Conservation (phyloP, 1,139 yeast species). For the Candida sanyaensis region DNA sequence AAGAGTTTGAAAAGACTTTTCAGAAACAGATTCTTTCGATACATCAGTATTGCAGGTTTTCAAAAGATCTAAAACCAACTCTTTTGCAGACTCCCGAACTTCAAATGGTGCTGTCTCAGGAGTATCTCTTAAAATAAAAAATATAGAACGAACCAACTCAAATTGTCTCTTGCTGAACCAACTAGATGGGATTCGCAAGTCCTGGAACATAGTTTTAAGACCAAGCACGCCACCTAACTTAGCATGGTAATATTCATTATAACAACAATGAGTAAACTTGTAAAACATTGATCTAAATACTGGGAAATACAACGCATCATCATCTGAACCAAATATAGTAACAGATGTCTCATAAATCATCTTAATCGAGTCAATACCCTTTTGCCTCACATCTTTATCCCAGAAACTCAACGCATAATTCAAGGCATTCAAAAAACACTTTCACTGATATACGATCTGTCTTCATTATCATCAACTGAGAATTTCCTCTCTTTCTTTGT, state of each 20-base stretch:
- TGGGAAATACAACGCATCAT: constrained; percentile 70
- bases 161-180: constrained; percentile 81
- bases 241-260: constrained; percentile 80
- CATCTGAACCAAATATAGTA: constrained; percentile 65
- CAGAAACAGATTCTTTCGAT: constrained; percentile 59
- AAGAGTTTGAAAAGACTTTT: constrained; percentile 79
- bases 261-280: constrained; percentile 86
- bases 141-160: constrained; percentile 82
- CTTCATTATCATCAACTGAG: constrained; percentile 78
- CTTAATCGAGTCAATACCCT: constrained; percentile 70
- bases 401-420: constrained; percentile 81
- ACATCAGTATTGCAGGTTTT: constrained; percentile 64
- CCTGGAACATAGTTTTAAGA: constrained; percentile 68
- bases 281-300: constrained; percentile 76
- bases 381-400: constrained; percentile 64
- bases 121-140: constrained; percentile 88
- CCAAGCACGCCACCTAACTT: constrained; percentile 93
- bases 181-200: constrained; percentile 62
- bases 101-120: constrained; percentile 85
- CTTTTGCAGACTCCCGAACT: constrained; percentile 71
- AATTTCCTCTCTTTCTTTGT: constrained; percentile 71
- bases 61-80: constrained; percentile 62
- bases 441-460: constrained; percentile 68
- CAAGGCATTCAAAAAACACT: constrained; percentile 69
- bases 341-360: constrained; percentile 63